Base-by-base conservation (phyloP, 2,329 filamentous ascomycete genomes). In the Curvularia sp. region DNA sequence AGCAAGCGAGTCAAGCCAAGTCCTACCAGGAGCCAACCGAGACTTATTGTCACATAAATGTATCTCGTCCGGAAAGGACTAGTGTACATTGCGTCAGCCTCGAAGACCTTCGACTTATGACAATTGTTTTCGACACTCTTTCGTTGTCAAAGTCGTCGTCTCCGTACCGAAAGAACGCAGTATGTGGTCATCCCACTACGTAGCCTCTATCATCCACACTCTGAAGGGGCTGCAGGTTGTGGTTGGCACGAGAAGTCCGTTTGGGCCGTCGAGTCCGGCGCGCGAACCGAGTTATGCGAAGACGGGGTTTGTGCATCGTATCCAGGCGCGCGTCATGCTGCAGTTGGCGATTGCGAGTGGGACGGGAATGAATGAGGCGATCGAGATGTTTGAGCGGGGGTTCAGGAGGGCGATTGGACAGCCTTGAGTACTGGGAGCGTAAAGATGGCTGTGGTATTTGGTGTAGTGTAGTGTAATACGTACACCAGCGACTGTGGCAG, bases 281-380 rank as follows among this genome's bases (percentile, higher is more conserved):
- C 48, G 41, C 12, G 61, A n/a, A 18, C 67, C 68, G 1, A 50
- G 57, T 0, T 70, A 50, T 49, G 69, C 69, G 1, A 72, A 68
- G 39, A 6, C 60, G 3, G 69, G 68, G 0, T 68, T 71, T 19
- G 52, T 72, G 36, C 68, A 72, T 55, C 66, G 67, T 0, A 69
- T 67, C 39, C 69, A 72, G 46, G 62, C 71, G 19, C 55, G 69
- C 28, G 69, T 72, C 4, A 68, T 71, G 67, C n/a, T 72, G 47
- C 69, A 72, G 36, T 49, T 73, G 56, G 70, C 67, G 2, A 72
- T 73, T 61, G 71, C 69, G 12, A 72, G 69, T 53, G 67, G 69
- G 0, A 67, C 62, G 57, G 56, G 57, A 27, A 71, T 71, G 69
- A 71, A 71, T 46, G 51, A 67, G 48, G 72, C 69, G 1, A 71